Evolutionary conservation across 2,329 filamentous ascomycete genomes (phyloP), one percentile per base, ranked within the genome.

Genomic region (Plenodomus tracheiphilus): DNA sequence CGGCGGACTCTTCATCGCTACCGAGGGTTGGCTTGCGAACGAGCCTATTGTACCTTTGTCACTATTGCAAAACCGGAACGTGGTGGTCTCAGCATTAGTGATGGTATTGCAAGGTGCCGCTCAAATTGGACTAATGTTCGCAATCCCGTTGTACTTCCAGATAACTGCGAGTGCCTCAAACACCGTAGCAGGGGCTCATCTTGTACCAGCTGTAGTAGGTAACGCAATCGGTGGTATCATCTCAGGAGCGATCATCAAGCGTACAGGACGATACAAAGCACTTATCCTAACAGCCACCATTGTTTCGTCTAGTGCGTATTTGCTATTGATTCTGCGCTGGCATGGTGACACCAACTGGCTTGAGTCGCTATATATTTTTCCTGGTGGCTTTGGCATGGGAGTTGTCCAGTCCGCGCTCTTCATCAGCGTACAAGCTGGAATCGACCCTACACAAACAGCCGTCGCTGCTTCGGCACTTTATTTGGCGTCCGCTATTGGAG

Each of bases 131-230:
- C 75, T 85, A 63, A 85, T 88, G 81, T 85, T 84, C 45, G 79
- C 80, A 0, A 79, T 89, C 0, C 87, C 87, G 0, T 69, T 89
- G 0, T 89, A 89, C 69, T 90, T 89, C 54, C 83, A 87, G 48
- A 80, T 86, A 1, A 85, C 85, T 0, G 73, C 79, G 4, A 73
- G 76, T 0, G 79, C 78, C 2, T 83, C 81, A 0, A 83, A 81
- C 38, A 84, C 85, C 0, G 71, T 75, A 1, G 84, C 86, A 0
- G 80, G 80, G 2, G 73, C 81, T 0, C 84, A 88, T 58, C 73
- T 91, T 0, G 77, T 89, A 35, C 87, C 87, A 0, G 83, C 86
- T 0, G 85, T 90, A 0, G 69, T 81, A 0, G 87, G 86, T 0
- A 89, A 90, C 57, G 82, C 86, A 0, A 50, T 83, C 1, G 86